Base-by-base conservation (phyloP, 371 early-diverging fungal genomes). In the Zopfochytrium polystomum region DNA sequence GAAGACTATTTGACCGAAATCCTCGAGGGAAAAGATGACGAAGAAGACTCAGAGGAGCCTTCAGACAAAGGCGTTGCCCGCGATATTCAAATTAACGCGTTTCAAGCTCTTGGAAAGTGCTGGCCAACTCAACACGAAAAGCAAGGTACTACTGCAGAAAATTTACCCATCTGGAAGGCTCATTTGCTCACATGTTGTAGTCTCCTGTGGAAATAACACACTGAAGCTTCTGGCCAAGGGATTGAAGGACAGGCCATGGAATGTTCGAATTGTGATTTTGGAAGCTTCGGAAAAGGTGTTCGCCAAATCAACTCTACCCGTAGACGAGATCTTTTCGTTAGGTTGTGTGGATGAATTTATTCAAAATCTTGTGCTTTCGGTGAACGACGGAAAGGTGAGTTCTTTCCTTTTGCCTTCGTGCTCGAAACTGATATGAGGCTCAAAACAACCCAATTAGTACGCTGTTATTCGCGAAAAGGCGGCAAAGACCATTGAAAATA, bases 81-180 rank as follows among this genome's bases (percentile, higher is more conserved):
- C 29, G 76, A 83, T 68, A 81, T 89, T 52, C 80, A 83, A 57
- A 88, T 89, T 3, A 86, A 81, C 52, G 85, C 89, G 1, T 86
- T 86, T 67, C 84, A 81, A 53, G 77, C 87, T 0, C 59, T 89
- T 20, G 85, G 80, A 0, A 62, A 79, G 57, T 78, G 80, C 1
- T 91, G 72, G 50, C 73, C 73, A 9, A 18, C 67, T 9, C 58
- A 68, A 13, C 67, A 67, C 13, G 52, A 63, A 29, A 48, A 65
- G 5, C 86, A 87, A 75, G 73, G 85, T 82, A 76, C 42, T 60
- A 51, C 45, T 38, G 23, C 34, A 6, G 38, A 7, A 38, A 7
- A 2, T 3, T 23, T n/a, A n/a, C 6, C 27, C 64, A 6, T 27
- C 31, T 52, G n/a, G 6, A 43, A 9, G 11, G 55, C 3, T 23